Conservation (phyloP, 805 yeast species). For the Lipomyces sp. region DNA sequence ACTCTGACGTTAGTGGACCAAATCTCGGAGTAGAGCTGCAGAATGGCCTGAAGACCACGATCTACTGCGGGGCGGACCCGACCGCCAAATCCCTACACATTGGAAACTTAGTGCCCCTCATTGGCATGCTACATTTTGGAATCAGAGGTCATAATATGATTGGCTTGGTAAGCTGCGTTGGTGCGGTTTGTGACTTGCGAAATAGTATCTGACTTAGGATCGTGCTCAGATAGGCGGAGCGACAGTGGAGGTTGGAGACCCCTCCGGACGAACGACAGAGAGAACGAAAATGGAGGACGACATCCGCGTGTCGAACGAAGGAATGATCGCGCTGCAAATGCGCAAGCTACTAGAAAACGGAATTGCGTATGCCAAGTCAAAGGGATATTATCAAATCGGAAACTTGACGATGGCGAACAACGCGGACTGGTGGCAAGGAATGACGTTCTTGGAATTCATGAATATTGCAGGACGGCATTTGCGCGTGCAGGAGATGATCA, state of each 20-base stretch:
- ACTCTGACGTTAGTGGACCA: not conserved
- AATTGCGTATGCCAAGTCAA: conserved; percentile 54
- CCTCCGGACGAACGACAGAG: conserved; percentile 84
- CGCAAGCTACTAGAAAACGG: conserved; percentile 59
- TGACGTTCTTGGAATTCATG: conserved; percentile 73
- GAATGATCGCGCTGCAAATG: conserved; percentile 61
- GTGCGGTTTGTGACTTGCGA: too few relatives aligned
- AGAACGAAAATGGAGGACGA: conserved; percentile 56
- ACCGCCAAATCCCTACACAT: conserved; percentile 85
- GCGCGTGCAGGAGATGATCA: conserved; percentile 81
- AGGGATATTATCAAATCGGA: conserved; percentile 44
- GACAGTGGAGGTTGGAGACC: conserved; percentile 94
- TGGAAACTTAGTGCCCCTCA: conserved; percentile 84
- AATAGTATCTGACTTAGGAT: conserved; percentile 6
- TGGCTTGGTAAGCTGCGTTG: conserved; percentile 55
- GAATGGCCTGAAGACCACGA: conserved; percentile 20
- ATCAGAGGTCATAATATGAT: conserved; percentile 76
- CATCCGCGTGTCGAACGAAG: conserved; percentile 55
- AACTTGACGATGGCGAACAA: conserved; percentile 55
- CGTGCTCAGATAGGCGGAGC: conserved; percentile 64
- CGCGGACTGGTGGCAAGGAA: conserved; percentile 78
- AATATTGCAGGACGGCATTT: conserved; percentile 73
- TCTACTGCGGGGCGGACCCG: conserved; percentile 96
- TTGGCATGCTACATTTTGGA: conserved; percentile 79
- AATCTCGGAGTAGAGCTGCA: conserved; percentile 5